Conservation (phyloP, 2,329 filamentous ascomycete species). For the Colletotrichum kahawae region DNA sequence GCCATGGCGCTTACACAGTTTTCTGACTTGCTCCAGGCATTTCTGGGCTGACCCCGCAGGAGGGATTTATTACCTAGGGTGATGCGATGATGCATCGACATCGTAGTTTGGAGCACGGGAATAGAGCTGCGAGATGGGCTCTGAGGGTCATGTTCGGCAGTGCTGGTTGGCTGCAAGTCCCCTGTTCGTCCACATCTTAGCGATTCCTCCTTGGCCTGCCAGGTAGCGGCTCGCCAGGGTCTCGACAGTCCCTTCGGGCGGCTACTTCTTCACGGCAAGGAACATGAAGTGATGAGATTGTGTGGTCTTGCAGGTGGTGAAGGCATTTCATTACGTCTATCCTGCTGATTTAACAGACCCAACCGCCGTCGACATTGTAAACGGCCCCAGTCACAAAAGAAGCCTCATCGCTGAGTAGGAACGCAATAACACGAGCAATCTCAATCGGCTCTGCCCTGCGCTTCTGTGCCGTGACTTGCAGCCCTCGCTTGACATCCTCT, state of each 20-base stretch:
- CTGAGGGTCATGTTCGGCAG: neutral
- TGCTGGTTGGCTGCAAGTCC: neutral
- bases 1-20: neutral
- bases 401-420: conserved; percentile 30
- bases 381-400: conserved; percentile 28
- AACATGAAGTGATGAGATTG: neutral
- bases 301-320: neutral
- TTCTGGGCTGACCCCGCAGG: neutral
- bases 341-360: conserved; percentile 22
- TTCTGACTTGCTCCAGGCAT: neutral
- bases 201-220: neutral
- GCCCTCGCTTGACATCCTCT: neutral
- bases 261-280: neutral
- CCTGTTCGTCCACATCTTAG: neutral
- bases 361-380: conserved; percentile 11
- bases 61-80: neutral
- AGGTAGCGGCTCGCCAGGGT: neutral
- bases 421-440: conserved; percentile 30
- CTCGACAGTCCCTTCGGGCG: neutral
- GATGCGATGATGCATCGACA: neutral
- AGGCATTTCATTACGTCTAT: neutral
- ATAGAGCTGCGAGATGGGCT: neutral
- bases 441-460: conserved; percentile 26
- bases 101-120: neutral
- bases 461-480: conserved; percentile 23